phyloP scores from a whole-genome alignment of 2,329 filamentous ascomycete species.

The Colletotrichum endophyticum region DNA sequence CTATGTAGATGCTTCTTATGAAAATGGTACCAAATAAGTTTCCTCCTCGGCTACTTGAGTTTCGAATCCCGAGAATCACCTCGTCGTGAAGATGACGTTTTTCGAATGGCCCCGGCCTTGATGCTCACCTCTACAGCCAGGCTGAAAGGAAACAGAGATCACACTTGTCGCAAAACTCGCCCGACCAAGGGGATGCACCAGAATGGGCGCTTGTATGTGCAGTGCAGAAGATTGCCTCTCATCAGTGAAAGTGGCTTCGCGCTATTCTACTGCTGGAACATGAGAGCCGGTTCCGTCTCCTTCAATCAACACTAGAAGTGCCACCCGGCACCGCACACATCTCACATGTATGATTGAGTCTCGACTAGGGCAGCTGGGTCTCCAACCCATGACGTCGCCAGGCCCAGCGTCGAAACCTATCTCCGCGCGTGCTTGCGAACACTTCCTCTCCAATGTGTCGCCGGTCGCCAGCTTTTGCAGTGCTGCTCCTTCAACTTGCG shows the following conservation, averaged over 20 bases:
- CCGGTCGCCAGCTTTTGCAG: neutral
- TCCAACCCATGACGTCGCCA: neutral
- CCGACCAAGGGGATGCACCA: neutral
- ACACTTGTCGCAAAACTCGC: neutral
- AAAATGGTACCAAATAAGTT: neutral
- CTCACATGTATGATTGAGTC: neutral
- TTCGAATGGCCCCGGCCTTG: no score
- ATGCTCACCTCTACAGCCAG: neutral
- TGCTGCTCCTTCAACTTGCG: neutral
- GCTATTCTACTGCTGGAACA: neutral
- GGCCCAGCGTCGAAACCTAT: neutral
- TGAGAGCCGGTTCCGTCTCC: neutral
- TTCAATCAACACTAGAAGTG: neutral
- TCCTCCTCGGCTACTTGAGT: neutral
- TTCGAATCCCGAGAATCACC: neutral
- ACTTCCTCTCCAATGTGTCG: neutral
- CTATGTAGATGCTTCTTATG: neutral
- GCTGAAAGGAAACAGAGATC: neutral
- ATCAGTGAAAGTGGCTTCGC: neutral
- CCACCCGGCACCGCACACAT: neutral
- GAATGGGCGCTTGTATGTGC: neutral
- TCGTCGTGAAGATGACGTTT: no score
- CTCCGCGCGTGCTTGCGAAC: neutral
- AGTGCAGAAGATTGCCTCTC: neutral
- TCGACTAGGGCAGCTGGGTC: neutral